Evolutionary conservation across 345 rosid genomes (phyloP).

Genomic region (Barbarea vulgaris): DNA sequence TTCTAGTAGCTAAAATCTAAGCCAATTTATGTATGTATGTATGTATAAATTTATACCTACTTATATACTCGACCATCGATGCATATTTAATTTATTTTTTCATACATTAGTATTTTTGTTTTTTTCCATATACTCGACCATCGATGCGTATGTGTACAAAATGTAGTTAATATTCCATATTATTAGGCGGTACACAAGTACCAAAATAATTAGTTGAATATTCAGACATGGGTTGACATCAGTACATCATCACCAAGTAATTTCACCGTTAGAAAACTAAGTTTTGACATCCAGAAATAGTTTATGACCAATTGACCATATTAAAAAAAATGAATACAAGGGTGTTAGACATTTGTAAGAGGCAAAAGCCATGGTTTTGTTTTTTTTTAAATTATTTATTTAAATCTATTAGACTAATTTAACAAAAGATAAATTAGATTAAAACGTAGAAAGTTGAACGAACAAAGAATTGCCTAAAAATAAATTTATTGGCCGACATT

Average conservation of each 20-base stretch:
- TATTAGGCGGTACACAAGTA: slow-evolving; percentile 11
- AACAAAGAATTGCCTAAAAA: neutral
- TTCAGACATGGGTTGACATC: slow-evolving; percentile 10
- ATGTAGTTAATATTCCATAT: neutral
- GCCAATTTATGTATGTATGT: neutral
- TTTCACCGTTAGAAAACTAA: neutral
- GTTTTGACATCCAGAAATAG: neutral
- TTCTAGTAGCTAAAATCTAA: neutral
- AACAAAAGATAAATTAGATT: neutral
- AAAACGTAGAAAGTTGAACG: neutral
- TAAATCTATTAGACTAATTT: neutral
- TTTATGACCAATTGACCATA: too few relatives aligned
- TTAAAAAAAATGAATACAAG: too few relatives aligned
- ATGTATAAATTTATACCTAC: neutral
- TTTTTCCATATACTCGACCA: neutral
- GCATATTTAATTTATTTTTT: neutral
- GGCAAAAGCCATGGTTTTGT: neutral
- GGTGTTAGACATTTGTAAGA: neutral
- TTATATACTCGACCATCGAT: neutral
- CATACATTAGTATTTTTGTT: too few relatives aligned
- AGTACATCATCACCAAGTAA: neutral
- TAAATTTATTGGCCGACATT: slow-evolving; percentile 16
- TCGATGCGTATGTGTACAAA: neutral
- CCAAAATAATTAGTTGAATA: slow-evolving; percentile 9
- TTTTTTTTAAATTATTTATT: neutral